Percentiles rank a stretch among this genome's conserved stretches.
Conservation (phyloP, 495 filamentous ascomycete species). For the Penicilliopsis zonata region DNA sequence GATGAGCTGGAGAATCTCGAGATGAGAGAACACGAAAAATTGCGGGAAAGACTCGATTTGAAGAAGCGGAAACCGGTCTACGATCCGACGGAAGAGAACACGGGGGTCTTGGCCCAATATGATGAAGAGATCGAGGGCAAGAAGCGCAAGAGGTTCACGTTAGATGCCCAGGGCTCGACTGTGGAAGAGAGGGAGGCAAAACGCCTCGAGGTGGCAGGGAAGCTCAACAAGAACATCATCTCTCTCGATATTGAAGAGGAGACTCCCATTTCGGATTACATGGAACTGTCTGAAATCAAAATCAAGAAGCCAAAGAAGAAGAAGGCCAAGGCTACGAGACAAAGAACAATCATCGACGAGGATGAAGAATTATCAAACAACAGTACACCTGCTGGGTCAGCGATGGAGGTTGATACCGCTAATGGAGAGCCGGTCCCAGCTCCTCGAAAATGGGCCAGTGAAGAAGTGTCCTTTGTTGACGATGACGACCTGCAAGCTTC, state of each 20-base stretch:
- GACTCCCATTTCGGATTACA: conserved; percentile 69
- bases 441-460: conserved; percentile 48
- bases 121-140: conserved; percentile 93
- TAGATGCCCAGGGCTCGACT: conserved; percentile 63
- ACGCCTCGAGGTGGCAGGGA: conserved; percentile 41
- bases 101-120: conserved; percentile 71
- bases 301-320: conserved; percentile 91
- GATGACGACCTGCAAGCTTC: conserved; percentile 88
- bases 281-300: conserved; percentile 75
- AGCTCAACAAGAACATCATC: conserved; percentile 55
- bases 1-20: conserved; percentile 86
- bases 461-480: conserved; percentile 65
- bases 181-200: conserved; percentile 50
- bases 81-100: conserved; percentile 60
- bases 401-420: conserved; percentile 67
- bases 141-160: conserved; percentile 76
- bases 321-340: conserved; percentile 65
- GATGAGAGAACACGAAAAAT: conserved; percentile 63
- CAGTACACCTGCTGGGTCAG: conserved; percentile 8
- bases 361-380: conserved; percentile 44
- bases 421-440: conserved; percentile 20
- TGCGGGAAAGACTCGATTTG: conserved; percentile 63
- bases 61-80: conserved; percentile 92
- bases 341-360: conserved; percentile 59
- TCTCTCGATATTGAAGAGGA: conserved; percentile 62